phyloP scores from a whole-genome alignment of 306 rosid genomes.

The Heteromeles arbutifolia region DNA sequence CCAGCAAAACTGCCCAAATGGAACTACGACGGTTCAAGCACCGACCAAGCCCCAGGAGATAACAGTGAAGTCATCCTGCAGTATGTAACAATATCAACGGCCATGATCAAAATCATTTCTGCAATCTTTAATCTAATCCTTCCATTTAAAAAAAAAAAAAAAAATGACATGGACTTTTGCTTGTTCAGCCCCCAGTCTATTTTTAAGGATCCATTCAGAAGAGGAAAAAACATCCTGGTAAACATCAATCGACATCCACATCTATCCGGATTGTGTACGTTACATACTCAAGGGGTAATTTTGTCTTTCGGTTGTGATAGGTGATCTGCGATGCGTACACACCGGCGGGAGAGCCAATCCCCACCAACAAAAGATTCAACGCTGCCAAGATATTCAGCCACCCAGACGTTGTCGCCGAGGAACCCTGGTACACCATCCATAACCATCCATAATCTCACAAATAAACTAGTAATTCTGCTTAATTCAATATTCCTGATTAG shows the following conservation, averaged over 20 bases:
- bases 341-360: conserved; percentile 47
- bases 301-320: conserved; percentile 8
- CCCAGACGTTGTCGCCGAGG: conserved; percentile 35
- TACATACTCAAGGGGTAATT: not conserved
- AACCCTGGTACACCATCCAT: conserved; percentile 37
- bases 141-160: not conserved
- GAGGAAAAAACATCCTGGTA: conserved; percentile 52
- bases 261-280: not conserved
- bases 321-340: conserved; percentile 47
- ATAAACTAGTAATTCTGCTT: too few relatives aligned
- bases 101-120: not conserved
- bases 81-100: conserved; percentile 22
- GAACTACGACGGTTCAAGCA: conserved; percentile 60
- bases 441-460: not conserved
- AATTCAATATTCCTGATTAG: not conserved
- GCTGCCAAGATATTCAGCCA: conserved; percentile 49
- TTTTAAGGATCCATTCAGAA: conserved; percentile 46
- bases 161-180: not conserved
- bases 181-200: conserved; percentile 40
- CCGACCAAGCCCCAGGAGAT: conserved; percentile 46
- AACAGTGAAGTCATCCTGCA: conserved; percentile 46
- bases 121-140: not conserved
- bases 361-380: conserved; percentile 34
- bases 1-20: conserved; percentile 46
- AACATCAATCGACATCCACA: not conserved